Conservation (phyloP, 257 asterid genomes). For the Solanum chilense region DNA sequence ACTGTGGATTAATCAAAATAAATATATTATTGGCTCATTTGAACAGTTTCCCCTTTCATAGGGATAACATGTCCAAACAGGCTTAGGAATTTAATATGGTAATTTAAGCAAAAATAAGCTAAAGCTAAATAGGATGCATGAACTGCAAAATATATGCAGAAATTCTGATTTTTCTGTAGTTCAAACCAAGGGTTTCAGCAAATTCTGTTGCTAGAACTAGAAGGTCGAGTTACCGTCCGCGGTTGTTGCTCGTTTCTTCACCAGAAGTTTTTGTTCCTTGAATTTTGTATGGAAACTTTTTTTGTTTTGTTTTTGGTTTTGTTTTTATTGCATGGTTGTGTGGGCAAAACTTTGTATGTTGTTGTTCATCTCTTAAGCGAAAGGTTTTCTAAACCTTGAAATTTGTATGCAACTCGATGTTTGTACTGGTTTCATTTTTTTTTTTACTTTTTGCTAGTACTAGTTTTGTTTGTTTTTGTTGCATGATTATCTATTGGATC, state of each 20-base stretch:
- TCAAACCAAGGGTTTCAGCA: not conserved
- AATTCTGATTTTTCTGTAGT: not conserved
- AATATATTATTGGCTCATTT: too few relatives aligned
- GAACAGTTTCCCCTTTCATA: not conserved
- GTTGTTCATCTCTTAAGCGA: not conserved
- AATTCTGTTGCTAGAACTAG: not conserved
- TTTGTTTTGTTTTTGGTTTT: not conserved
- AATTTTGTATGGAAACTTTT: not conserved
- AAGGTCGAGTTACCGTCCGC: not conserved
- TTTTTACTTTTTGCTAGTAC: not conserved
- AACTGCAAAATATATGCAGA: not conserved
- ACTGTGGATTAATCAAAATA: too few relatives aligned
- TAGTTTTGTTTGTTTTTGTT: not conserved
- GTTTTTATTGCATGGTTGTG: not conserved
- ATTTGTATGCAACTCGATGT: not conserved
- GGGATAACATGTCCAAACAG: not conserved
- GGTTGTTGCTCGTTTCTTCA: not conserved
- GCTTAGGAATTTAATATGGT: not conserved
- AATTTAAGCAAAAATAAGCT: not conserved
- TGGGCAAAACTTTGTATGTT: not conserved
- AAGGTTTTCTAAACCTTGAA: not conserved
- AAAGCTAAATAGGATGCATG: not conserved
- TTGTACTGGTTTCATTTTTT: not conserved
- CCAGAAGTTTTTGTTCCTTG: not conserved
- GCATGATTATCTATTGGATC: not conserved